Conservation (phyloP, 805 yeast genomes). For the Zygoascus ofunaensis region DNA sequence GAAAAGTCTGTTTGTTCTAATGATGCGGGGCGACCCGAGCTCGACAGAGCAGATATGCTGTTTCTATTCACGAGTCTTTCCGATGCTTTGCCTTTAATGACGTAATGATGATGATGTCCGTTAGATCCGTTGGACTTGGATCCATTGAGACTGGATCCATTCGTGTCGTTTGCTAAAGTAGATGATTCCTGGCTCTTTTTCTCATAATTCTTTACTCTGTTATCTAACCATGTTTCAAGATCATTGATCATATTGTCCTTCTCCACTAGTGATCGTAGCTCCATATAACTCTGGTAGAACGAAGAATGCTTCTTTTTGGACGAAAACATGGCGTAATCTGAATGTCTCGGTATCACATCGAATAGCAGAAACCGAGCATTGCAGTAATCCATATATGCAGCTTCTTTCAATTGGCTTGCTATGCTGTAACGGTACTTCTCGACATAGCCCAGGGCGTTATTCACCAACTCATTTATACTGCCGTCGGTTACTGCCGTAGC, state of each 20-base stretch:
- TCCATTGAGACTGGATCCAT: too few species aligned
- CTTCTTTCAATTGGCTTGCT: slow-evolving; percentile 15
- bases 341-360: slow-evolving; percentile 18
- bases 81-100: neutral
- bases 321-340: slow-evolving; percentile 13
- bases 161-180: too few species aligned
- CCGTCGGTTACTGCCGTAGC: slow-evolving; percentile 11
- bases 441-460: slow-evolving; percentile 17
- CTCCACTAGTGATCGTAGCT: slow-evolving; percentile 11
- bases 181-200: neutral
- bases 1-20: too few species aligned
- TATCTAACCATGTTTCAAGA: slow-evolving; percentile 5
- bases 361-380: slow-evolving; percentile 16
- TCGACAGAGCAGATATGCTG: neutral
- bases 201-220: slow-evolving; percentile 3
- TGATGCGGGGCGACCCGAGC: too few species aligned
- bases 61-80: slow-evolving; percentile 1
- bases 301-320: slow-evolving; percentile 11
- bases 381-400: slow-evolving; percentile 19
- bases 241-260: slow-evolving; percentile 5
- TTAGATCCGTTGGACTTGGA: neutral
- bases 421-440: slow-evolving; percentile 15
- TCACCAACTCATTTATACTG: slow-evolving; percentile 15
- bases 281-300: slow-evolving; percentile 15
- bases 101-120: neutral